These are phyloP conservation scores for Globisporangium cystogenes DNA, from an alignment of 352 stramenopile genomes.

Conservation along the genomic window DNA sequence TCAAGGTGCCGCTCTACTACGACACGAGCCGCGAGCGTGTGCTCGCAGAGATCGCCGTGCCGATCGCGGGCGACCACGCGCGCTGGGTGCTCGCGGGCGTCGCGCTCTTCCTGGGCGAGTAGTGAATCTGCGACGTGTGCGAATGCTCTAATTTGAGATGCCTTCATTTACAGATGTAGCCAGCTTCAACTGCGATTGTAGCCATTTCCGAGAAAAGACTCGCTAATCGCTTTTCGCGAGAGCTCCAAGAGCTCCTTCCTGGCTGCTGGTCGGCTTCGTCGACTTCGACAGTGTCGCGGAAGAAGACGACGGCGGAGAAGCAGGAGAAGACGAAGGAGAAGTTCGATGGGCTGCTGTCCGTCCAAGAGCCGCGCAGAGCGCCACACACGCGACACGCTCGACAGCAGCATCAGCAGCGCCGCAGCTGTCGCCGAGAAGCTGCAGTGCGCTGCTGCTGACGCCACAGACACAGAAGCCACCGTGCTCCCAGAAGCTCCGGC, in stretches of 20 bases:
- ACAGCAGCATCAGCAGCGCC: background rate
- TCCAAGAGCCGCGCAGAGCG: constrained; percentile 29
- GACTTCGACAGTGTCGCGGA: background rate
- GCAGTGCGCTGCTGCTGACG: background rate
- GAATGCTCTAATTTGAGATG: background rate
- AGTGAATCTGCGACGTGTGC: too few relatives aligned
- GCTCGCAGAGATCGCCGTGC: constrained; percentile 79
- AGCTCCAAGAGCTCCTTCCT: too few relatives aligned
- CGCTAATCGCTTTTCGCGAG: too few relatives aligned
- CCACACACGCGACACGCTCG: background rate
- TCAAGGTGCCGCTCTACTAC: constrained; percentile 83
- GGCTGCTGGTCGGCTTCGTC: background rate
- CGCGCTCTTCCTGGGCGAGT: constrained; percentile 80
- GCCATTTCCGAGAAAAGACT: too few relatives aligned
- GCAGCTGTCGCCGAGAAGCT: background rate
- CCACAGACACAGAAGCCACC: background rate
- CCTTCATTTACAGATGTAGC: background rate
- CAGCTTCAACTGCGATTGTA: too few relatives aligned
- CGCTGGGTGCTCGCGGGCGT: constrained; percentile 80
- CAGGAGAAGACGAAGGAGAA: background rate
- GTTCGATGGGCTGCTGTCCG: constrained; percentile 57
- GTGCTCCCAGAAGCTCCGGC: background rate
- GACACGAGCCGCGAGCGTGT: constrained; percentile 62
- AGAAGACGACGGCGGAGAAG: background rate
- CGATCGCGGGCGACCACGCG: constrained; percentile 61